A percentile compares a stretch with the other conserved stretches of the same genome.
phyloP scores from a whole-genome alignment of 2,329 filamentous ascomycete species.

The Talaromyces sp. region DNA sequence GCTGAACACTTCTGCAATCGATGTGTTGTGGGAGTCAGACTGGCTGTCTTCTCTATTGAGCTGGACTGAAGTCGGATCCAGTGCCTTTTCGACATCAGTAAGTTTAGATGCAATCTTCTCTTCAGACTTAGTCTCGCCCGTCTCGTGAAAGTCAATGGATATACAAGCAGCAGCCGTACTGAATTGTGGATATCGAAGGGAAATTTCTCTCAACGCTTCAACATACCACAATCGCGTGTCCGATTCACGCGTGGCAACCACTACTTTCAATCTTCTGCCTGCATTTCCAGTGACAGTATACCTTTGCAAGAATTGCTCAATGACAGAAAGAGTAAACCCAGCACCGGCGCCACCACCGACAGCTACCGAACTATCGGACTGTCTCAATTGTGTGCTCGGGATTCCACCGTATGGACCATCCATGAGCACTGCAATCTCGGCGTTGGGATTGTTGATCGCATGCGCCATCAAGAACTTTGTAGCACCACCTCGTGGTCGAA shows the following conservation, averaged over 20 bases:
- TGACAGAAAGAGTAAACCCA: conserved; percentile 50
- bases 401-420: conserved; percentile 60
- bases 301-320: conserved; percentile 28
- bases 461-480: conserved; percentile 45
- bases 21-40: not conserved
- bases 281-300: not conserved
- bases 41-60: conserved; percentile 15
- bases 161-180: not conserved
- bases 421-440: conserved; percentile 46
- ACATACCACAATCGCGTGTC: conserved; percentile 4
- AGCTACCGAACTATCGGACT: conserved; percentile 46
- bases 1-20: not conserved
- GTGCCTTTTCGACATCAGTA: not conserved
- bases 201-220: not conserved
- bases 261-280: not conserved
- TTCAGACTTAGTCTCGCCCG: not conserved
- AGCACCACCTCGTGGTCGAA: conserved; percentile 49
- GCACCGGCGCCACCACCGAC: conserved; percentile 57
- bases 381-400: conserved; percentile 31
- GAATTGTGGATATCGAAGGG: not conserved
- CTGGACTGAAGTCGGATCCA: not conserved
- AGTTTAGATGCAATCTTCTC: not conserved
- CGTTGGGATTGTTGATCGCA: conserved; percentile 37
- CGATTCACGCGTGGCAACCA: conserved; percentile 5
- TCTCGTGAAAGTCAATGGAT: conserved; percentile 11